Conservation (phyloP, 495 filamentous ascomycete genomes). For the Penicillium verhagenii region DNA sequence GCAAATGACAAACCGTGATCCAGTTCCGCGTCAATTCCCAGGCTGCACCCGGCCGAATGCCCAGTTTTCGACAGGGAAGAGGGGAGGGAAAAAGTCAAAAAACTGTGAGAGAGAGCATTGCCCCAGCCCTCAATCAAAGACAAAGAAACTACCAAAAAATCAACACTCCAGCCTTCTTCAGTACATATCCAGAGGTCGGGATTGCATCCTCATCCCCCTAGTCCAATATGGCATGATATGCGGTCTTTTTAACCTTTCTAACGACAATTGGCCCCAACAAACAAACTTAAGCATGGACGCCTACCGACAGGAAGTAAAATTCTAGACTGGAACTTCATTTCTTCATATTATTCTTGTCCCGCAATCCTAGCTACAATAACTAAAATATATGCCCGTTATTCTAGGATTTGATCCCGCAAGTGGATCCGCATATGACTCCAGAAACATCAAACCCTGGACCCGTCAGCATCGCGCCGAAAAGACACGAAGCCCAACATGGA, state of each 20-base stretch:
- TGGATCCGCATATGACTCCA: constrained; percentile 8
- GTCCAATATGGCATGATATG: constrained; percentile 7
- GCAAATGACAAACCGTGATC: constrained; percentile 10
- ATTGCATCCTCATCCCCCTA: background rate
- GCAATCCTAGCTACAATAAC: constrained; percentile 8
- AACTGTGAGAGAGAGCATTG: background rate
- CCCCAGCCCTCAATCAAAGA: background rate
- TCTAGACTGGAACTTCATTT: constrained; percentile 9
- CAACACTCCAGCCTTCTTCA: background rate
- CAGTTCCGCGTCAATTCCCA: constrained; percentile 17
- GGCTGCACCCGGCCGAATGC: constrained; percentile 24
- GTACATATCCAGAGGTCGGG: constrained; percentile 15
- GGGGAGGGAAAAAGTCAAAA: background rate
- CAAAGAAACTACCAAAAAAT: background rate
- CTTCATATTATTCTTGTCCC: no score
- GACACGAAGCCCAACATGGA: no score
- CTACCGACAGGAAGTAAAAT: constrained; percentile 10
- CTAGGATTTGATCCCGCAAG: constrained; percentile 19
- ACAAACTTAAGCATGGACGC: constrained; percentile 1
- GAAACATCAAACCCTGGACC: constrained; percentile 4
- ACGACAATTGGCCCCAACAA: background rate
- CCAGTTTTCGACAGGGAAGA: constrained; percentile 18
- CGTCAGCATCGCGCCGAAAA: background rate
- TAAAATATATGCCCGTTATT: constrained; percentile 25
- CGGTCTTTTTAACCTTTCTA: constrained; percentile 10